A percentile compares a stretch with the other conserved stretches of the same genome.
These are phyloP conservation scores for Adansonia rubrostipa DNA, from an alignment of 441 rosid genomes.

Conservation along the genomic window DNA sequence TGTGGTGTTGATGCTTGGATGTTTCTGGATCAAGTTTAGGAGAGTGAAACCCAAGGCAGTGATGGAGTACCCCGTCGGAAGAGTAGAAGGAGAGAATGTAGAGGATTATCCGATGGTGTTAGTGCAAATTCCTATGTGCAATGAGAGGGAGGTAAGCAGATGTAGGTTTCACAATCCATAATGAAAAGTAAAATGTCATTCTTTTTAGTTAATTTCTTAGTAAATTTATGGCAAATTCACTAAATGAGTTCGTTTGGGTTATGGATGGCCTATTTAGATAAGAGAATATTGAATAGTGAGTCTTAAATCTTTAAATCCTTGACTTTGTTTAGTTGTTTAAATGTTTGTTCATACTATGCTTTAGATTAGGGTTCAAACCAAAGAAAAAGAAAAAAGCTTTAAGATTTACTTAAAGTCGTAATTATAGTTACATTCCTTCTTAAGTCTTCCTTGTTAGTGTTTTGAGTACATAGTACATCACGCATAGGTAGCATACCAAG, in stretches of 20 bases:
- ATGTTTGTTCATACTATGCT: background rate
- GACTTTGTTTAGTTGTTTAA: background rate
- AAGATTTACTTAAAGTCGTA: background rate
- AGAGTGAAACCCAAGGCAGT: conserved; percentile 63
- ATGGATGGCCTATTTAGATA: conserved; percentile 3
- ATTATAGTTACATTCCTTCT: background rate
- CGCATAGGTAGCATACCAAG: background rate
- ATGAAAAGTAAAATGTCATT: background rate
- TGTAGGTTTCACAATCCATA: conserved; percentile 49
- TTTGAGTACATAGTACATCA: background rate
- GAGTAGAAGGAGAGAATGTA: conserved; percentile 38
- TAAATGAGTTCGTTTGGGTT: background rate
- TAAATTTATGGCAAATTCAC: background rate
- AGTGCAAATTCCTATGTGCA: conserved; percentile 95
- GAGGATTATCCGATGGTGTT: conserved; percentile 88
- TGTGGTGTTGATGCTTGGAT: conserved; percentile 66
- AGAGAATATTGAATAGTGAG: background rate
- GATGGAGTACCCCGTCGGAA: conserved; percentile 43
- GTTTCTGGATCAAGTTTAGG: conserved; percentile 74
- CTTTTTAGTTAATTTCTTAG: background rate
- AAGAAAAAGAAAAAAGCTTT: background rate
- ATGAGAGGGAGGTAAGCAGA: conserved; percentile 93
- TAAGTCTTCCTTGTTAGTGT: background rate
- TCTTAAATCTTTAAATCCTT: background rate
- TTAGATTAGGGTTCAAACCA: conserved; percentile 13